phyloP scores from a whole-genome alignment of 2,329 filamentous ascomycete species.

The Periconia digitata region DNA sequence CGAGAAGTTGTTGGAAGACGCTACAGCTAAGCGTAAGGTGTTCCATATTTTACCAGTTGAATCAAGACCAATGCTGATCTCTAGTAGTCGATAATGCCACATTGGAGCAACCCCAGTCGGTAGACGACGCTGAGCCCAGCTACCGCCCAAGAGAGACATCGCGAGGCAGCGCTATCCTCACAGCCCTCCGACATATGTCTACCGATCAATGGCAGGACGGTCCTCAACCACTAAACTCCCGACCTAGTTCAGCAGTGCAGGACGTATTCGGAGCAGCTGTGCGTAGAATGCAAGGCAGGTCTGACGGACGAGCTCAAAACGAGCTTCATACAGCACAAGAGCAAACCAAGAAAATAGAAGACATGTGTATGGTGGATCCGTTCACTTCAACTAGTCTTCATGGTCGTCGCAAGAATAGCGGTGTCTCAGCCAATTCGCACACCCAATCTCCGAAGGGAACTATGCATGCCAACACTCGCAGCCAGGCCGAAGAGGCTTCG shows the following conservation, averaged over 20 bases:
- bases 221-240: not conserved
- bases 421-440: not conserved
- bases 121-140: not conserved
- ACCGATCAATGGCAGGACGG: not conserved
- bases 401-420: not conserved
- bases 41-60: not conserved
- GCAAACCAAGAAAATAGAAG: not conserved
- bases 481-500: not conserved
- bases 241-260: not conserved
- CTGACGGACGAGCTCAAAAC: not conserved
- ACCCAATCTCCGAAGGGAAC: not conserved
- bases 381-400: not conserved
- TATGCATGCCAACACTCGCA: not conserved
- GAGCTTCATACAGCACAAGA: not conserved
- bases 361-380: not conserved
- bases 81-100: not conserved
- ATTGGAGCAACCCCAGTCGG: not conserved
- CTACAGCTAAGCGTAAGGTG: not conserved
- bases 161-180: not conserved
- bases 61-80: not conserved
- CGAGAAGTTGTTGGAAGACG: not conserved
- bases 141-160: not conserved
- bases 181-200: not conserved
- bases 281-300: not conserved
- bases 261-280: not conserved